Base-by-base conservation (phyloP, 352 stramenopile species). In the Pilasporangium apinafurcum region DNA sequence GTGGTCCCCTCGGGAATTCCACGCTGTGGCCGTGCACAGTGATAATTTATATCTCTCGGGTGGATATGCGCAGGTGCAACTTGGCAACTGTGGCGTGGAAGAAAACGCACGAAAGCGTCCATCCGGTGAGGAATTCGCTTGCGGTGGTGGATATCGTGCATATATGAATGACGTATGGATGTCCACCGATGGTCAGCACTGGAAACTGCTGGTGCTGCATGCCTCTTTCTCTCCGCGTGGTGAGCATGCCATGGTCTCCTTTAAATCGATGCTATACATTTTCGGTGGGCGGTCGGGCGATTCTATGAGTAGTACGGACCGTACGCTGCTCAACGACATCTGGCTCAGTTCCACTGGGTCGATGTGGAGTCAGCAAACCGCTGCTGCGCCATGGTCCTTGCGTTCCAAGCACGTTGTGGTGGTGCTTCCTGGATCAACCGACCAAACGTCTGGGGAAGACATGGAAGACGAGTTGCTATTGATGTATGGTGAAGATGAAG, bases 151-250 rank as follows among this genome's bases (percentile, higher is more conserved):
- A 21, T 83, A 86, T 54, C 69, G 73, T 7, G 55, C 72, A 16
- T 84, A 81, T 36, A 56, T 91, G 59, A 69, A 82, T 29, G 78
- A 91, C 33, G 59, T 91, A 0, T 91, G 78, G 78, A 78, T 44
- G 8, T 88, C 75, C 2, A 62, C 25, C 4, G 69, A 91, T 22
- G 78, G 78, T 13, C 61, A 76, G 26, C 56, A 53, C 13, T 91
- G 78, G 78, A 63, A 40, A 17, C 57, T 72, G 37, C 49, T 87
- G 18, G 70, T 40, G 20, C 48, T 70, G 14, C 46, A 67, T 16
- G 60, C 65, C 8, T 46, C 47, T 0, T 91, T 83, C 39, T 36
- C 55, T 4, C 56, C 65, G n/a, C 65, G 78, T 12, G 78, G 74
- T 18, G 74, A 87, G 50, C 74, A 87, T 51, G 67, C 72, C 3